Evolutionary conservation across 1,284 basidiomycete species (phyloP), one percentile per base, ranked within the genome.

Genomic region (Spongispora temasekensis): DNA sequence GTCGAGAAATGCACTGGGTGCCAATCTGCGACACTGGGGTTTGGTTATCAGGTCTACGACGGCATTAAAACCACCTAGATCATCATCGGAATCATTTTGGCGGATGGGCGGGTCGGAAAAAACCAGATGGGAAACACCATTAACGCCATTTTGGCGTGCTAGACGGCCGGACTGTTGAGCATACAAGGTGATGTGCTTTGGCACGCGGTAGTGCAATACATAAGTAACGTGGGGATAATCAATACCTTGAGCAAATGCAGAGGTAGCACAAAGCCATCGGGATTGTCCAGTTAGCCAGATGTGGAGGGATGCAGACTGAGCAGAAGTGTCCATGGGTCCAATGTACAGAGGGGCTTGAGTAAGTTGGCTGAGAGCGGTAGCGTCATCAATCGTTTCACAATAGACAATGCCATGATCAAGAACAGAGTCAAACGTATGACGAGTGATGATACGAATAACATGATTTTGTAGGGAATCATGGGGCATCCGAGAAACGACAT

Each of bases 91-190:
- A 5, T 23, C 25, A 5, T 21, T 6, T 2, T 2, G 19, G 4
- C 2, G 25, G 44, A 12, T 19, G 1, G 46, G 53, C 2, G 6
- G 8, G 4, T 42, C 17, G 0, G 60, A 61, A 9, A 31, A 61
- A 12, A 61, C 5, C 0, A 61, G 21, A 44, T 61, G 59, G 2
- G 59, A 61, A 3, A 55, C 5, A 3, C 60, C 53, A 1, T 31
- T 4, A 1, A 23, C 13, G 2, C 60, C 44, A 0, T 34, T 25
- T 5, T 12, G 12, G 0, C 44, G 30, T 2, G 60, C 44, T 0
- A 61, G 52, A 12, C 35, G 30, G 2, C 60, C 62, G 50, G 61
- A 63, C 9, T 62, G 61, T 58, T 63, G 61, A 21, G 54, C 35
- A 30, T 56, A 27, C 1, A 63, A 25, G 1, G 54, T 63, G 9